Evolutionary conservation across 2,329 filamentous ascomycete genomes (phyloP).

Genomic region (Colletotrichum acutatum): DNA sequence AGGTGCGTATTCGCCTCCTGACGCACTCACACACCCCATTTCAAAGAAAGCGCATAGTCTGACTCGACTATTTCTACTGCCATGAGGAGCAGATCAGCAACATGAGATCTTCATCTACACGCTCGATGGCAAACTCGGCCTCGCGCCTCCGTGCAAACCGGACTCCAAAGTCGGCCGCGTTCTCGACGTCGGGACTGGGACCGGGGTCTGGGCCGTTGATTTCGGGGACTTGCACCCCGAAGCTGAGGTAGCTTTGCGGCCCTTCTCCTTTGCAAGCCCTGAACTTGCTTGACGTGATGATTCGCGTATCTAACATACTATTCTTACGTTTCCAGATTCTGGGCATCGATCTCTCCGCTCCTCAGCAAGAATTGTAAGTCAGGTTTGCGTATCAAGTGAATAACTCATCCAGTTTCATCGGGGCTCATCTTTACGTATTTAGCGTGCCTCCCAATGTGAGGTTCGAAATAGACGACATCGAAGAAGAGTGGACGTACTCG

Average conservation of each 20-base stretch:
- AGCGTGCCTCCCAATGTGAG: neutral
- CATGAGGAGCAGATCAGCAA: too few species aligned
- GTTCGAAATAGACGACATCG: neutral
- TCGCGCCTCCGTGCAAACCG: neutral
- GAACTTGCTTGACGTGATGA: too few species aligned
- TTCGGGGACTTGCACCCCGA: constrained; percentile 44
- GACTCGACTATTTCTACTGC: too few species aligned
- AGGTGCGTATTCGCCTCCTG: neutral
- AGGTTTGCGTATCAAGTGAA: neutral
- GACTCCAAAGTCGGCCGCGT: constrained; percentile 24
- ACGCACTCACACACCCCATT: neutral
- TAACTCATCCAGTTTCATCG: neutral
- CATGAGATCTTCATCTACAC: neutral
- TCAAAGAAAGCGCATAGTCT: too few species aligned
- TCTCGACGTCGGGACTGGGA: constrained; percentile 39
- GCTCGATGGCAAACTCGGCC: neutral
- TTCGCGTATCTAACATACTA: neutral
- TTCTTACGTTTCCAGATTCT: neutral
- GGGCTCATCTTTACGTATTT: fast-evolving
- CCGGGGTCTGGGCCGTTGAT: constrained; percentile 40
- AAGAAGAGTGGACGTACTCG: neutral
- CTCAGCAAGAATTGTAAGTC: neutral
- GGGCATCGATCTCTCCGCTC: neutral
- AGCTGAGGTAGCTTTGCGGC: constrained; percentile 37
- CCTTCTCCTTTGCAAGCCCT: neutral